Conservation (phyloP, 345 rosid genomes). For the Syzygium aromaticum region DNA sequence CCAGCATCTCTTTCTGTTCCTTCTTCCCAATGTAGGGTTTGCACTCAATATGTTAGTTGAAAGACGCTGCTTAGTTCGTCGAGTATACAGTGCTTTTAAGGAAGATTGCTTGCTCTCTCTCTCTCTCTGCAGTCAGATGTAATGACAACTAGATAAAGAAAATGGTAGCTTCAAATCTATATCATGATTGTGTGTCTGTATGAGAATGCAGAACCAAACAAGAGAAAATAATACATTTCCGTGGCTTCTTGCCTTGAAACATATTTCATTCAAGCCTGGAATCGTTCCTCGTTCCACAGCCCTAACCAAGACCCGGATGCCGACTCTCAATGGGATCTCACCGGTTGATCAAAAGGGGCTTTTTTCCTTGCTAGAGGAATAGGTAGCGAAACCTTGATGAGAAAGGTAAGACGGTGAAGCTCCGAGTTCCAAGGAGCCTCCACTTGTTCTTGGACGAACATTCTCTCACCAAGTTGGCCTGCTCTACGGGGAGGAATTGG, state of each 20-base stretch:
- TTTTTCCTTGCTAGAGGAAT: slow-evolving; percentile 18
- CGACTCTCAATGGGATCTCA: neutral
- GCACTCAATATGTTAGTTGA: neutral
- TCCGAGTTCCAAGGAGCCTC: slow-evolving; percentile 35
- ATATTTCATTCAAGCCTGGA: neutral
- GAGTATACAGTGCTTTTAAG: neutral
- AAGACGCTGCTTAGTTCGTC: neutral
- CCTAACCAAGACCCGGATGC: neutral
- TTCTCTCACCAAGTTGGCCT: slow-evolving; percentile 34
- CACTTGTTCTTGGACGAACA: slow-evolving; percentile 34
- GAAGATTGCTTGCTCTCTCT: neutral
- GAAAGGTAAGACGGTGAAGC: slow-evolving; percentile 41
- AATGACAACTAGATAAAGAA: neutral
- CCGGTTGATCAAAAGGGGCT: neutral
- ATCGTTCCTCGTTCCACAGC: neutral
- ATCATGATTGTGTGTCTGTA: neutral
- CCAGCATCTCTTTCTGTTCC: neutral
- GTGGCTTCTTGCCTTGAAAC: neutral
- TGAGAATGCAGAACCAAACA: neutral
- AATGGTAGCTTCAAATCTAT: neutral
- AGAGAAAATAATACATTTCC: neutral
- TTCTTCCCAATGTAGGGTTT: neutral
- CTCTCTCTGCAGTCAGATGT: neutral
- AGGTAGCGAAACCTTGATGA: slow-evolving; percentile 57
- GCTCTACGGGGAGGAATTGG: slow-evolving; percentile 37